Conservation (phyloP, 2,329 filamentous ascomycete species). For the Pseudocercospora musae region DNA sequence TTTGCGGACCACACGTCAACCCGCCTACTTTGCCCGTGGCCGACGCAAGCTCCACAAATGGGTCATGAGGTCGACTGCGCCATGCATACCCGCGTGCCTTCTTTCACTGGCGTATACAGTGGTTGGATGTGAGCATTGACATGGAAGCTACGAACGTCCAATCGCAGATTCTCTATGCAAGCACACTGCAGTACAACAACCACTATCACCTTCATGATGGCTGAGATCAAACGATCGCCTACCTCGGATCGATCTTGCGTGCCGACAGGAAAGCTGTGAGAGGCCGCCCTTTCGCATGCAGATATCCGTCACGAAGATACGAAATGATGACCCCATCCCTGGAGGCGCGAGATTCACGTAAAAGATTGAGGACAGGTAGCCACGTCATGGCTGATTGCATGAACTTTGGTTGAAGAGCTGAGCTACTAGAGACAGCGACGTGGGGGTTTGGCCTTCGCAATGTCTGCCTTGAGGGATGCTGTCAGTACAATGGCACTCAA, state of each 20-base stretch:
- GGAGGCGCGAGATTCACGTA: background rate
- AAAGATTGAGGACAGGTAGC: background rate
- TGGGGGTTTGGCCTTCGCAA: too few relatives aligned
- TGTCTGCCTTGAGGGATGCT: too few relatives aligned
- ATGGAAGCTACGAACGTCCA: background rate
- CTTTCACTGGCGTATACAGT: background rate
- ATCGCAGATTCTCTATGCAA: background rate
- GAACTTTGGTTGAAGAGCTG: too few relatives aligned
- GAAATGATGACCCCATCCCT: too few relatives aligned
- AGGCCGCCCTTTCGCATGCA: background rate
- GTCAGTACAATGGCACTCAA: too few relatives aligned
- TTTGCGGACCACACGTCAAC: background rate
- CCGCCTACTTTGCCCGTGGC: background rate
- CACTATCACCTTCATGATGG: background rate
- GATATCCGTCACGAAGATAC: background rate
- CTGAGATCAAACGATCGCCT: background rate
- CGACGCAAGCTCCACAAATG: background rate
- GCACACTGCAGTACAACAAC: background rate
- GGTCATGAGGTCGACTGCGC: background rate
- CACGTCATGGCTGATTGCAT: too few relatives aligned
- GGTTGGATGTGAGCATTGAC: background rate
- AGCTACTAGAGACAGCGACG: too few relatives aligned
- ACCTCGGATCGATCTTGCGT: background rate
- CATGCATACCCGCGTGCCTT: background rate
- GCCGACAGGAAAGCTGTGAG: background rate